A percentile compares a stretch with the other conserved stretches of the same genome.
These are phyloP conservation scores for Colletotrichum spinosum DNA, from an alignment of 2,329 filamentous ascomycete genomes.

Conservation along the genomic window DNA sequence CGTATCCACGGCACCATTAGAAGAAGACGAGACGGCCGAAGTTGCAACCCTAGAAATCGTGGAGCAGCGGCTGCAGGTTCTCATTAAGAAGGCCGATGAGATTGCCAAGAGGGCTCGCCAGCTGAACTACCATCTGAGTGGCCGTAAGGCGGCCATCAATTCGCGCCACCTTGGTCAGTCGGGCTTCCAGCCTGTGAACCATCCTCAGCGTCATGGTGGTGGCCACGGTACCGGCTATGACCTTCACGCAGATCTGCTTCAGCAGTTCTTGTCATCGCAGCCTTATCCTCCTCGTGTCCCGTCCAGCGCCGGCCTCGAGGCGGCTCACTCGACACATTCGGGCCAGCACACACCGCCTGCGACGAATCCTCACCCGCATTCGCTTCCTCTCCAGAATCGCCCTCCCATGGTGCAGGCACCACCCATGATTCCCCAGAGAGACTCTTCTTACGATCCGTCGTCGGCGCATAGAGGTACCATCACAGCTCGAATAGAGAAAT, in stretches of 20 bases:
- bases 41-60: slow-evolving; percentile 86
- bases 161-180: slow-evolving; percentile 64
- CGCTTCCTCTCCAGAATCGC: slow-evolving; percentile 42
- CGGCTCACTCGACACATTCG: slow-evolving; percentile 37
- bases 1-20: slow-evolving; percentile 82
- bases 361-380: slow-evolving; percentile 39
- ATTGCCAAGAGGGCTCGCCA: slow-evolving; percentile 73
- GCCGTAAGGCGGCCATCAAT: slow-evolving; percentile 78
- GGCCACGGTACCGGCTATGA: slow-evolving; percentile 53
- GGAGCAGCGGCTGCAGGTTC: slow-evolving; percentile 79
- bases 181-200: slow-evolving; percentile 51
- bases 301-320: slow-evolving; percentile 31
- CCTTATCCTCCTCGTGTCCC: slow-evolving; percentile 31
- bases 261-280: slow-evolving; percentile 59
- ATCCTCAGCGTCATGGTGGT: slow-evolving; percentile 40
- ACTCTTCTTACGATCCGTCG: slow-evolving; percentile 43
- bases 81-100: slow-evolving; percentile 86
- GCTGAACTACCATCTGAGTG: slow-evolving; percentile 83
- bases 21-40: slow-evolving; percentile 89
- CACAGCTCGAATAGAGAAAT: slow-evolving; percentile 79
- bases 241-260: slow-evolving; percentile 66
- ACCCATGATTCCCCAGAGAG: slow-evolving; percentile 43
- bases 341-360: slow-evolving; percentile 44
- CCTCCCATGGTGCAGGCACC: slow-evolving; percentile 42
- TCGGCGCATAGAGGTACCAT: slow-evolving; percentile 66